Base-by-base conservation (phyloP, 2,329 filamentous ascomycete species). In the Rugonectria rugulosa region DNA sequence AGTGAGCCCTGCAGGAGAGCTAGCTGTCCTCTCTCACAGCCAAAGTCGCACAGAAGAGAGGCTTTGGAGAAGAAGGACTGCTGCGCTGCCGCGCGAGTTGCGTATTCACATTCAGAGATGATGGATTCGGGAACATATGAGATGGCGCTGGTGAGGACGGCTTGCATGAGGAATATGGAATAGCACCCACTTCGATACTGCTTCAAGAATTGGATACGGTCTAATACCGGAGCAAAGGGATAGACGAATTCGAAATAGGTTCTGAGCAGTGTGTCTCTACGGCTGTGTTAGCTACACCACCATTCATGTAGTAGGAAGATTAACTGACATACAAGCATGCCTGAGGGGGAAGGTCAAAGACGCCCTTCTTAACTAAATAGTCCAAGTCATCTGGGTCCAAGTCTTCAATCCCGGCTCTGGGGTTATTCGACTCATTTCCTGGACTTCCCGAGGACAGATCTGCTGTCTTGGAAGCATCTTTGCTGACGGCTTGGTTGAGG, bases 31-130 rank as follows among this genome's bases (percentile, higher is more conserved):
- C 36, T 47, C 17, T 54, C 51, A n/a, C 51, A 54, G 9, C 43
- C 14, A 17, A 54, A 54, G 24, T 54, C 43, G 4, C 27, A 43
- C 21, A 54, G n/a, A 5, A 54, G 19, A 7, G 43, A n/a, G 8
- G 50, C 50, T 14, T 46, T 53, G 42, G 50, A 44, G 20, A 41
- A 53, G 44, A 53, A 53, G 11, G 34, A 32, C n/a, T 45, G 26
- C 34, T 53, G 50, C 4, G 50, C 50, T 10, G 36, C 42, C 2
- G 27, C 31, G 5, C 42, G 36, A 12, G 19, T 41, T 8, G 26
- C 29, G 20, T 41, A 53, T 4, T 42, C 50, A 17, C 50, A 53
- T 4, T 19, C 42, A 4, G 29, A 38, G 20, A 53, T 27, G 5
- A 53, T 12, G 17, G 26, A 20, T 2, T 41, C 32, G 10, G 50